Evolutionary conservation across 352 stramenopile genomes (phyloP), one percentile per base, ranked within the genome.

Genomic region (Phytophthora crassamura): DNA sequence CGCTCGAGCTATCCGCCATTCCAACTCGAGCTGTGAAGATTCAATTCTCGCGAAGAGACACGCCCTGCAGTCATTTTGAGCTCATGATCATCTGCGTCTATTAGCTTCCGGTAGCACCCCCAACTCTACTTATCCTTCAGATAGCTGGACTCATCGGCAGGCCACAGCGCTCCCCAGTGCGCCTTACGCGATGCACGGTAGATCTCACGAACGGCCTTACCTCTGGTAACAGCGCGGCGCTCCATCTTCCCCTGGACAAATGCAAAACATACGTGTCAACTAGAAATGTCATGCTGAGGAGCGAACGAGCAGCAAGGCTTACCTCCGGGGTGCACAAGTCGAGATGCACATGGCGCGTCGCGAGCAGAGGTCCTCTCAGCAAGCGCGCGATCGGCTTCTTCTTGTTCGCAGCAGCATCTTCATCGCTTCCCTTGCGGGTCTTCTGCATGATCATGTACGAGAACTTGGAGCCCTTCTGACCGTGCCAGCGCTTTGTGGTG

Each of bases 361-460:
- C 85, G 6, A 93, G 72, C 32, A 95, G 61, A 34, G 87, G 87
- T 30, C 67, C 75, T 42, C 86, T 85, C 9, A 92, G 84, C 68
- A 94, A 78, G 14, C 86, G 84, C 2, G 76, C 86, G 22, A 88
- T 56, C 9, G 65, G 60, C 33, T 76, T 73, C 18, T 64, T 66
- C 14, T 67, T 62, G 4, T 67, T 66, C 1, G 75, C 59, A n/a
- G 68, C 61, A 7, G 51, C 47, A 25, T 59, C 59, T 34, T 54
- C 54, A 5, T 69, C 59, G 38, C 74, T 72, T 38, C 30, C 48
- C 18, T 66, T 69, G 41, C 34, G 15, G 10, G 54, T 86, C 69
- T 94, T 95, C 64, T 95, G 80, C 57, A 95, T 75, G 30, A 90
- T 78, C 50, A 91, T 72, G 57, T 95, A 95, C 38, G 85, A 94